A percentile compares a stretch with the other conserved stretches of the same genome.
Conservation (phyloP, 2,329 filamentous ascomycete species). For the Metarhizium rileyi region DNA sequence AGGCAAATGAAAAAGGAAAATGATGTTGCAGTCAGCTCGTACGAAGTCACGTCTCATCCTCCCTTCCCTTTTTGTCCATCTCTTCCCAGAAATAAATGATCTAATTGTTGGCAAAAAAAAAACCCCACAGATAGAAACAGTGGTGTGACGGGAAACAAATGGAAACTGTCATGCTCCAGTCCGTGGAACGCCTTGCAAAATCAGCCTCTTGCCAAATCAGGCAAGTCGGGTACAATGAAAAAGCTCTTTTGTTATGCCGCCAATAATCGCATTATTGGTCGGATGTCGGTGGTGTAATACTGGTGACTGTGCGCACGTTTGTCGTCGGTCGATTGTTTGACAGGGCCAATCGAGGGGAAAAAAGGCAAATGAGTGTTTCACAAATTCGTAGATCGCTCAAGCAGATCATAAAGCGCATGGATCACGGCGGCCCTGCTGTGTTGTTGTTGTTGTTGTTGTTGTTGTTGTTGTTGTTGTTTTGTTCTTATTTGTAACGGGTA, state of each 20-base stretch:
- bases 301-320: conserved; percentile 4
- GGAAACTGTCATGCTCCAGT: conserved; percentile 11
- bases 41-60: neutral
- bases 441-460: too few relatives aligned
- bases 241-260: conserved; percentile 7
- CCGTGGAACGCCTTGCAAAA: conserved; percentile 26
- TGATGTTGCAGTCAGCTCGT: neutral
- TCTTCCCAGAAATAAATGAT: conserved; percentile 10
- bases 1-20: neutral
- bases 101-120: conserved; percentile 12
- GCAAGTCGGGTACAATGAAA: conserved; percentile 12
- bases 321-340: neutral
- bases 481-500: neutral
- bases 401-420: conserved; percentile 34
- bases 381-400: conserved; percentile 38
- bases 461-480: too few relatives aligned
- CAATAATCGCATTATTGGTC: conserved; percentile 3
- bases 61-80: neutral
- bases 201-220: conserved; percentile 13
- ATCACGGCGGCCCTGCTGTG: conserved; percentile 12
- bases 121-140: conserved; percentile 6
- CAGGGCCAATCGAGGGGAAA: conserved; percentile 2
- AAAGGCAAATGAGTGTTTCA: conserved; percentile 10
- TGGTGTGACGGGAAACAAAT: conserved; percentile 13
- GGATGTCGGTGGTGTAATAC: conserved; percentile 6